Percentiles rank a stretch among this genome's conserved stretches.
Conservation (phyloP, 2,329 filamentous ascomycete species). For the Nigrospora oryzae region DNA sequence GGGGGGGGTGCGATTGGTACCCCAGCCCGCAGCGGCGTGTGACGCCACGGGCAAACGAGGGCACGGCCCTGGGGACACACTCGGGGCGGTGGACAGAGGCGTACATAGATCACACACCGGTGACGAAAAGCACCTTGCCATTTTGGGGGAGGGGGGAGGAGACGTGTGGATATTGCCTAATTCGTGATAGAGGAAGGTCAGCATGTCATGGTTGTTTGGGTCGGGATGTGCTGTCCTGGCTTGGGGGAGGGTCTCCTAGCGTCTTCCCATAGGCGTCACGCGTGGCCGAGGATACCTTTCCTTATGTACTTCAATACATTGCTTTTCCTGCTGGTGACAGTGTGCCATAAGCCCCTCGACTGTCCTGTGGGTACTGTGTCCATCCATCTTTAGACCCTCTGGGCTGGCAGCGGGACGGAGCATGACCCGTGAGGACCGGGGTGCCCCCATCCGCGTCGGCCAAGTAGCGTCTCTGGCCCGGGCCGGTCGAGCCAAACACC, state of each 20-base stretch:
- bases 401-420: too few species aligned
- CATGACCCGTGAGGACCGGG: too few species aligned
- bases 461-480: too few species aligned
- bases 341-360: background rate
- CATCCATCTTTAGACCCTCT: too few species aligned
- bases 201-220: conserved; percentile 8
- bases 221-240: conserved; percentile 10
- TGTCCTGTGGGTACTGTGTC: background rate
- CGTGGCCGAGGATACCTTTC: background rate
- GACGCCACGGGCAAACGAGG: background rate
- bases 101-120: conserved; percentile 15
- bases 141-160: conserved; percentile 17
- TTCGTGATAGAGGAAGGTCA: conserved; percentile 18
- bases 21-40: conserved; percentile 5
- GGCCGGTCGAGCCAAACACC: too few species aligned
- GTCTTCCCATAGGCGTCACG: background rate
- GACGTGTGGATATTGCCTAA: conserved; percentile 23
- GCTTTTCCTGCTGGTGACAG: conserved; percentile 2
- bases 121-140: conserved; percentile 21
- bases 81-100: conserved; percentile 14
- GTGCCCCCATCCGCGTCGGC: too few species aligned
- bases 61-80: conserved; percentile 19
- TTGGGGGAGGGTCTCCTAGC: conserved; percentile 8
- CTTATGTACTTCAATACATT: conserved; percentile 2
- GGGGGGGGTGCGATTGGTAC: conserved; percentile 5